Conservation (phyloP, 179 eudicot genomes). For the Spinacia oleracea region DNA sequence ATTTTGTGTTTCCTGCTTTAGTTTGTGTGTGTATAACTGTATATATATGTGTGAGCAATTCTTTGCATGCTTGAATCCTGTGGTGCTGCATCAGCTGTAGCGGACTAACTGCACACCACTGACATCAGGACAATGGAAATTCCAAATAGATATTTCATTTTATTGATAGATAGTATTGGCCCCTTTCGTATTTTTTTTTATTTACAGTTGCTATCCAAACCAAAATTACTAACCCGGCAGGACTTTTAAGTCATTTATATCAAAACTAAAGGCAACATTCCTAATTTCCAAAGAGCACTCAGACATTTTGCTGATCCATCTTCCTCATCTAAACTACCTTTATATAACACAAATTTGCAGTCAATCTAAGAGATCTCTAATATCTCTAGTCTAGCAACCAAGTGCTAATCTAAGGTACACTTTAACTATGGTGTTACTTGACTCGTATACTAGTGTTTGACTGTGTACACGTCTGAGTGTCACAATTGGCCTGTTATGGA, state of each 20-base stretch:
- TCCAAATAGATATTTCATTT: background rate
- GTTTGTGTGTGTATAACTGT: too few relatives aligned
- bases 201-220: background rate
- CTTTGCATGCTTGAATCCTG: constrained; percentile 15
- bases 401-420: background rate
- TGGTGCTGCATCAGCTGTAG: background rate
- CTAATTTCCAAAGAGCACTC: background rate
- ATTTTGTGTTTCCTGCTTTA: constrained; percentile 19
- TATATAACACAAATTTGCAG: background rate
- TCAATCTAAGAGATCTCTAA: background rate
- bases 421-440: background rate
- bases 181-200: background rate
- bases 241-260: too few relatives aligned
- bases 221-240: too few relatives aligned
- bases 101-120: too few relatives aligned
- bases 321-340: background rate
- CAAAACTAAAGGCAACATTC: background rate
- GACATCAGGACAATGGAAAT: background rate
- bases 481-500: background rate
- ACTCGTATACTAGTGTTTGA: background rate
- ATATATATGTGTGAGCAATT: background rate
- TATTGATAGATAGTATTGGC: background rate
- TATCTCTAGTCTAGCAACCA: background rate
- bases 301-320: background rate
- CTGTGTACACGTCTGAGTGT: background rate